Conservation (phyloP, 768 basidiomycete genomes). For the Mrakia gelida region DNA sequence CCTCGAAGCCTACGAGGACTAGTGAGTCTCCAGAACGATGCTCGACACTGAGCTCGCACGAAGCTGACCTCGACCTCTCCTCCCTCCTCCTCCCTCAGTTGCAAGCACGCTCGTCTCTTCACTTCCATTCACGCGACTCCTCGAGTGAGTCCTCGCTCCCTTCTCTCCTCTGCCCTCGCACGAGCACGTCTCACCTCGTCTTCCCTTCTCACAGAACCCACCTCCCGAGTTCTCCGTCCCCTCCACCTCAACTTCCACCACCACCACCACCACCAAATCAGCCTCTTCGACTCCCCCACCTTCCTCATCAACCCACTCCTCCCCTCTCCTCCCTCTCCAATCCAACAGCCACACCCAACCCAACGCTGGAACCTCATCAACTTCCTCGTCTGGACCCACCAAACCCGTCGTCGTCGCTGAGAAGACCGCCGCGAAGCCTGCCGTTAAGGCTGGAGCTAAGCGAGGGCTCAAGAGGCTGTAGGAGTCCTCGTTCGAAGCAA, state of each 20-base stretch:
- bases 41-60: slow-evolving; percentile 37
- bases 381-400: not conserved
- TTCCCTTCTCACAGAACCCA: slow-evolving; percentile 23
- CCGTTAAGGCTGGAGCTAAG: slow-evolving; percentile 28
- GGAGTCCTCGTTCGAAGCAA: no score
- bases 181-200: no score
- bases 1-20: slow-evolving; percentile 78
- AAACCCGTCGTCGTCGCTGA: not conserved
- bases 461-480: slow-evolving; percentile 29
- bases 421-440: slow-evolving; percentile 1
- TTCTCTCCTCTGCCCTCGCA: not conserved
- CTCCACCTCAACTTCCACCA: not conserved
- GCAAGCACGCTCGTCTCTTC: slow-evolving; percentile 70
- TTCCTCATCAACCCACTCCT: not conserved
- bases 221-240: slow-evolving; percentile 22
- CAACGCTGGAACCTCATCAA: no score
- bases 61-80: not conserved
- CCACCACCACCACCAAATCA: not conserved
- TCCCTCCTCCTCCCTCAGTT: not conserved
- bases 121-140: slow-evolving; percentile 89
- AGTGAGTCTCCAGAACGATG: slow-evolving; percentile 41
- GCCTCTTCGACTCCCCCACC: slow-evolving; percentile 9
- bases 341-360: slow-evolving; percentile 11
- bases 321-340: slow-evolving; percentile 22
- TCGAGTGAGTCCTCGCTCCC: slow-evolving; percentile 48